A percentile compares a stretch with the other conserved stretches of the same genome.
phyloP scores from a whole-genome alignment of 495 filamentous ascomycete genomes.

The Melanomma pulvis-pyrius region DNA sequence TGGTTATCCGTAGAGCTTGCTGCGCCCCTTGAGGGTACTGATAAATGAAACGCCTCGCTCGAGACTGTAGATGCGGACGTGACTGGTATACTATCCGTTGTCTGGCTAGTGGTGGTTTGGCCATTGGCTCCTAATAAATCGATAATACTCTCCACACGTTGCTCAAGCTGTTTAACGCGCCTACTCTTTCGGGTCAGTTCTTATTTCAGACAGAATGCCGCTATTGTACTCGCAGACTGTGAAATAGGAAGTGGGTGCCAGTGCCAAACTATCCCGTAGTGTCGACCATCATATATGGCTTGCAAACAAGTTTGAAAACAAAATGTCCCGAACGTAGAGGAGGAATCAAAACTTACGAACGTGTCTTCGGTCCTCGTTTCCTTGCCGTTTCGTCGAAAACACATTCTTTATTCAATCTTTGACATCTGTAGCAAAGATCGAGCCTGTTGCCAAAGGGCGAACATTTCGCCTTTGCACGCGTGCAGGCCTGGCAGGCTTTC shows the following conservation, averaged over 20 bases:
- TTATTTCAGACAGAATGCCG: background rate
- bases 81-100: background rate
- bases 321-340: background rate
- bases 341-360: constrained; percentile 19
- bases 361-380: constrained; percentile 17
- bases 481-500: constrained; percentile 29
- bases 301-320: no score
- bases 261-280: no score
- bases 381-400: constrained; percentile 15
- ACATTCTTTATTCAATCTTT: constrained; percentile 25
- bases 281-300: no score
- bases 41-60: background rate
- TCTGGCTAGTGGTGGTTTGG: background rate
- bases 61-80: background rate
- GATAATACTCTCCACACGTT: constrained; percentile 26
- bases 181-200: background rate
- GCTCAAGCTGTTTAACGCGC: constrained; percentile 25
- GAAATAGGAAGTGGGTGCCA: no score
- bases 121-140: constrained; percentile 10
- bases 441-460: constrained; percentile 16
- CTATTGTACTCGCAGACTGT: no score
- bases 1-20: background rate
- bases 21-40: background rate
- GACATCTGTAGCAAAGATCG: constrained; percentile 24
- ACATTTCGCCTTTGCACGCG: constrained; percentile 27